Conservation (phyloP, 2,329 filamentous ascomycete species). For the Onygenales sp. region DNA sequence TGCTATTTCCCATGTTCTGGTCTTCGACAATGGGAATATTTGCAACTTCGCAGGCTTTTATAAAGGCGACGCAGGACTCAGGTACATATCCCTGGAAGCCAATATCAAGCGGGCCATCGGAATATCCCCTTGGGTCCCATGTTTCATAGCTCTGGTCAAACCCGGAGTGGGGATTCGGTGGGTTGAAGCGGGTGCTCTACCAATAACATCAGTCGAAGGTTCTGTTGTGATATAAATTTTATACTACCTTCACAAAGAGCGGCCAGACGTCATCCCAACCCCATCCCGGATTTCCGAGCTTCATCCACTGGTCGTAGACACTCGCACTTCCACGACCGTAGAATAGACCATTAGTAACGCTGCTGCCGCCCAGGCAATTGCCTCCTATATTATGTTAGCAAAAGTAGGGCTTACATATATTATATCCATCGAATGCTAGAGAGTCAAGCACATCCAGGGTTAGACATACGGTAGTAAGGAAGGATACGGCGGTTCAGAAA, state of each 20-base stretch:
- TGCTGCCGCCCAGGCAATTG: constrained; percentile 10
- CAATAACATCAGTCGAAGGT: background rate
- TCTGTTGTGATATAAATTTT: background rate
- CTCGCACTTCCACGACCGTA: constrained; percentile 11
- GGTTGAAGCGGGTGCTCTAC: constrained; percentile 18
- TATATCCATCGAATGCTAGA: background rate
- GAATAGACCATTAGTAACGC: constrained; percentile 9
- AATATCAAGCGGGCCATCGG: constrained; percentile 14
- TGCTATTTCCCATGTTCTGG: constrained; percentile 20
- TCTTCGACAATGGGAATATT: constrained; percentile 25
- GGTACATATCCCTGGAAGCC: constrained; percentile 16
- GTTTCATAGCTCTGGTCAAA: constrained; percentile 22
- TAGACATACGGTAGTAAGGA: constrained; percentile 7
- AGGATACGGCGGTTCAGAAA: constrained; percentile 8
- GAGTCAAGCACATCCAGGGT: background rate
- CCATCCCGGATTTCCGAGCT: constrained; percentile 12
- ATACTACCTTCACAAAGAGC: constrained; percentile 2
- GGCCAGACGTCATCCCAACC: constrained; percentile 11
- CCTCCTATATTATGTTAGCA: constrained; percentile 4
- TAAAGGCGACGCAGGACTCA: constrained; percentile 18
- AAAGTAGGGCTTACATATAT: background rate
- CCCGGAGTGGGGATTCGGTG: constrained; percentile 15
- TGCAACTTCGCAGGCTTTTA: constrained; percentile 19
- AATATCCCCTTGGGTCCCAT: constrained; percentile 17
- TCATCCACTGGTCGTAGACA: constrained; percentile 11